A percentile compares a stretch with the other conserved stretches of the same genome.
phyloP scores from a whole-genome alignment of 139 green algal species.

The Chlamydomonas sp. region DNA sequence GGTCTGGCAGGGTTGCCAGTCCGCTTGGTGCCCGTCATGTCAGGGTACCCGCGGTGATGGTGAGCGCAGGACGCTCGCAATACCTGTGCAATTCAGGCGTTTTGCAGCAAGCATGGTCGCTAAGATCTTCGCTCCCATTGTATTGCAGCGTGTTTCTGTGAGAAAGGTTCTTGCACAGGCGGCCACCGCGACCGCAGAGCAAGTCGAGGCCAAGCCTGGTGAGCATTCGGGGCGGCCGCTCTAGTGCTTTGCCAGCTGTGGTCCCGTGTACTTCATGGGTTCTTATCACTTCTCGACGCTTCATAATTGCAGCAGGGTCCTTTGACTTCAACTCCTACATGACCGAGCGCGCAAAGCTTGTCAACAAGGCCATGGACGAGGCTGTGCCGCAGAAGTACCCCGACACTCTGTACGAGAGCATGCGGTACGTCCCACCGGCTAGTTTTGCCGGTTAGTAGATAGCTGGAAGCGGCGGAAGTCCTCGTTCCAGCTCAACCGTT shows the following conservation, averaged over 20 bases:
- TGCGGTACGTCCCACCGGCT: constrained; percentile 72
- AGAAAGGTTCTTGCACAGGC: constrained; percentile 1
- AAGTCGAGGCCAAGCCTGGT: constrained; percentile 29
- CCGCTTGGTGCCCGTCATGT: too few species aligned
- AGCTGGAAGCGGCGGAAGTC: too few species aligned
- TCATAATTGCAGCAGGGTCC: not conserved
- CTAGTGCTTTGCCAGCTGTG: too few species aligned
- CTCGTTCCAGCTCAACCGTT: too few species aligned
- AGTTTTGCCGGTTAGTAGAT: not conserved
- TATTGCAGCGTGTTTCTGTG: not conserved
- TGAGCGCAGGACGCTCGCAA: too few species aligned
- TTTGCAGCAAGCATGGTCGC: not conserved
- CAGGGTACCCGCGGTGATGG: too few species aligned
- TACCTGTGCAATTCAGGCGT: too few species aligned
- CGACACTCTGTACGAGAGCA: constrained; percentile 90
- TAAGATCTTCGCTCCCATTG: not conserved
- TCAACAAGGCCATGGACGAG: constrained; percentile 85
- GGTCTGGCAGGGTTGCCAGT: too few species aligned
- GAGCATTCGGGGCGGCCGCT: constrained; percentile 15
- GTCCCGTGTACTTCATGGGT: too few species aligned
- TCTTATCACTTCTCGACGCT: too few species aligned
- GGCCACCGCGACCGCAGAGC: constrained; percentile 19
- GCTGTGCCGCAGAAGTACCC: constrained; percentile 90
- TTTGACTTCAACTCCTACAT: constrained; percentile 93
- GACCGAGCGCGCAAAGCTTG: constrained; percentile 69